A percentile compares a stretch with the other conserved stretches of the same genome.
These are phyloP conservation scores for Lactarius evosmus DNA, from an alignment of 768 basidiomycete species.

Conservation along the genomic window DNA sequence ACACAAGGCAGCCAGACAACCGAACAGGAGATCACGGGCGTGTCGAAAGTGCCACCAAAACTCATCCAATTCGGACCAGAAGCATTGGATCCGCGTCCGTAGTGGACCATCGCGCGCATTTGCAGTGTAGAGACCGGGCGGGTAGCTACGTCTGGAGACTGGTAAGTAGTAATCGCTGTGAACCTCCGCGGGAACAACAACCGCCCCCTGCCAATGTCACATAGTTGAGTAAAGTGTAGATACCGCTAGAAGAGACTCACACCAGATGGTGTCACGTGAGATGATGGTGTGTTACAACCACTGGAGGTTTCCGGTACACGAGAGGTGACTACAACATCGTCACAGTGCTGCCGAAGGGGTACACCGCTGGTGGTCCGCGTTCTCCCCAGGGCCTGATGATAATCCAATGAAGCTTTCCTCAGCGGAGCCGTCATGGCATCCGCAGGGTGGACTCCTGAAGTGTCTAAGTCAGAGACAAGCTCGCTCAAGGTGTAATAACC, in stretches of 20 bases:
- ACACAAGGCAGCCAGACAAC: constrained; percentile 8
- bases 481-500: background rate
- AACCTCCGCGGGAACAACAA: background rate
- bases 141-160: background rate
- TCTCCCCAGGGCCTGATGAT: background rate
- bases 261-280: background rate
- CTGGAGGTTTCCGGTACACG: background rate
- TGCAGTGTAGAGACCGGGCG: constrained; percentile 6
- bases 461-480: background rate
- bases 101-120: constrained; percentile 2
- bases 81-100: background rate
- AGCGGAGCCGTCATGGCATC: constrained; percentile 11
- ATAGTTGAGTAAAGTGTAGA: background rate
- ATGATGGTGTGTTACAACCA: background rate
- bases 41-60: background rate
- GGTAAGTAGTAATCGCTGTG: background rate
- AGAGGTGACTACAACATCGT: background rate
- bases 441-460: background rate
- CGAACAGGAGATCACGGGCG: background rate
- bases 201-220: background rate
- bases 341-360: background rate
- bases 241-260: background rate
- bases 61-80: constrained; percentile 1
- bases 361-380: background rate
- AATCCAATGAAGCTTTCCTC: constrained; percentile 3